A percentile compares a stretch with the other conserved stretches of the same genome.
phyloP scores from a whole-genome alignment of 2,329 filamentous ascomycete genomes.

The Xylariaceae sp. region DNA sequence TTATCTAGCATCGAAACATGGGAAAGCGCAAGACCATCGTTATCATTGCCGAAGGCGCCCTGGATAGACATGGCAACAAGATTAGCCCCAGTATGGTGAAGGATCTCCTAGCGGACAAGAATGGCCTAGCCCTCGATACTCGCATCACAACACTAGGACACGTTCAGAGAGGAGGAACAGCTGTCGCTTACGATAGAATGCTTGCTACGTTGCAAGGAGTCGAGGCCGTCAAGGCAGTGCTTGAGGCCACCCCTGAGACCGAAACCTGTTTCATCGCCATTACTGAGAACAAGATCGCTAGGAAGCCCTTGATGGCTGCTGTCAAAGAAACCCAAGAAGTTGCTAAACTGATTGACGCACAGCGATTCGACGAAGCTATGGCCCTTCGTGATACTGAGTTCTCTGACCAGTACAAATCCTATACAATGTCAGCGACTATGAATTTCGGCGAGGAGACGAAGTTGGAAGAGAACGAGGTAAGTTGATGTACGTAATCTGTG shows the following conservation, averaged over 20 bases:
- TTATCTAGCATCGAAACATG: constrained; percentile 74
- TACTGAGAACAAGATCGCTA: constrained; percentile 95
- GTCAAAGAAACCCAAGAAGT: constrained; percentile 87
- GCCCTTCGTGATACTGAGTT: constrained; percentile 90
- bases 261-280: constrained; percentile 96
- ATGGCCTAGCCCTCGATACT: constrained; percentile 84
- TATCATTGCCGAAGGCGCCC: constrained; percentile 94
- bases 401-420: constrained; percentile 87
- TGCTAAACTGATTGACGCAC: constrained; percentile 78
- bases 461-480: constrained; percentile 74
- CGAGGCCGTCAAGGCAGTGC: constrained; percentile 89
- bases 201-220: constrained; percentile 92
- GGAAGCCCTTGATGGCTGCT: constrained; percentile 87
- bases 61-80: constrained; percentile 82
- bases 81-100: constrained; percentile 85
- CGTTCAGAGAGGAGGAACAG: constrained; percentile 92
- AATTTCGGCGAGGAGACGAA: constrained; percentile 70
- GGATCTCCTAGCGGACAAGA: constrained; percentile 79
- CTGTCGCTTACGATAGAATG: constrained; percentile 94
- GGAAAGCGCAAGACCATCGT: constrained; percentile 98
- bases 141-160: constrained; percentile 94
- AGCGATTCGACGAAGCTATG: constrained; percentile 90
- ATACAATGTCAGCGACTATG: constrained; percentile 87
- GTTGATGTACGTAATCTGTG: constrained; percentile 34
- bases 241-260: constrained; percentile 86